Percentiles rank a stretch among this genome's conserved stretches.
Evolutionary conservation across 192 early-diverging fungal species (phyloP).

Genomic region (Backusella sp.): DNA sequence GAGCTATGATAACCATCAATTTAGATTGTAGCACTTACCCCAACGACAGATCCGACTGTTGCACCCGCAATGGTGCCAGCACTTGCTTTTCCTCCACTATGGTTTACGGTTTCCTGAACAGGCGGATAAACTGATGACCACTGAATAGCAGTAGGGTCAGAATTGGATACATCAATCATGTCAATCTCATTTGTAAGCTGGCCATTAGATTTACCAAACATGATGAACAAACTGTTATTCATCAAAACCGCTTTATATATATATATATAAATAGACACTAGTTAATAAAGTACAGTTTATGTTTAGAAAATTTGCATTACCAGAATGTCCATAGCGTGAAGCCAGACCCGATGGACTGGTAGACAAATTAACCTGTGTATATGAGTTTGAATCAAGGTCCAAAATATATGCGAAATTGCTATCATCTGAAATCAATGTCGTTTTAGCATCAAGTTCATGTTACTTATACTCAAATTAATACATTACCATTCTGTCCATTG

Average conservation of each 20-base stretch:
- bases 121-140: neutral
- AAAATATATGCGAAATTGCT: neutral
- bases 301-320: neutral
- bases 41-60: neutral
- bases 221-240: neutral
- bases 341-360: neutral
- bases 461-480: neutral
- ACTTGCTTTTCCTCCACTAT: neutral
- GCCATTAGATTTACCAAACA: neutral
- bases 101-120: neutral
- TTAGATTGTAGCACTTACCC: neutral
- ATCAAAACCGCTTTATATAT: neutral
- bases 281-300: neutral
- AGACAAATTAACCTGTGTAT: neutral
- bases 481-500: neutral
- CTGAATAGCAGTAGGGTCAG: neutral
- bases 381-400: neutral
- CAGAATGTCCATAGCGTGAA: neutral
- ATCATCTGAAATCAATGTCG: neutral
- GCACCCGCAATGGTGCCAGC: neutral
- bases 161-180: neutral
- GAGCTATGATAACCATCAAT: neutral
- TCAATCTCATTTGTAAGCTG: neutral
- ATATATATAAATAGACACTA: neutral
- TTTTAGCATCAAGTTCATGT: neutral